These are phyloP conservation scores for Talaromyces sp. DNA, from an alignment of 2,329 filamentous ascomycete species.

Conservation along the genomic window DNA sequence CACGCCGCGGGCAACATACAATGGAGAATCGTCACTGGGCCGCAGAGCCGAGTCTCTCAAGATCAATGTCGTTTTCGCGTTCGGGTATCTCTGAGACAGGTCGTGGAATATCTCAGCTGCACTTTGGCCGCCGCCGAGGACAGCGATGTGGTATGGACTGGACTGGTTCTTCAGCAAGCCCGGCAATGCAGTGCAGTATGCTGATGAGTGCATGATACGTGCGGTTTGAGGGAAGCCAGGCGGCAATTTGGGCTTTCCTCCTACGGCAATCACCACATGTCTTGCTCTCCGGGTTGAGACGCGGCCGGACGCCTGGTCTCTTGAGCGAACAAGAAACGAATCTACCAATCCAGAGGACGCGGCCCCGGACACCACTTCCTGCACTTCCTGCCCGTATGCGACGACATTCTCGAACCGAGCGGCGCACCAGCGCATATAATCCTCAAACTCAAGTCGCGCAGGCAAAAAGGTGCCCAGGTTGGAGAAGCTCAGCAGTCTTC, in stretches of 20 bases:
- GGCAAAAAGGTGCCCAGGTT: slow-evolving; percentile 88
- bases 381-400: slow-evolving; percentile 71
- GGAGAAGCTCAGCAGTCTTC: slow-evolving; percentile 81
- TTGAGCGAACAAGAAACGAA: slow-evolving; percentile 64
- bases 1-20: slow-evolving; percentile 53
- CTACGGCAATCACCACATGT: slow-evolving; percentile 61
- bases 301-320: slow-evolving; percentile 50
- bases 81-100: slow-evolving; percentile 75
- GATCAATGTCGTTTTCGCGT: slow-evolving; percentile 70
- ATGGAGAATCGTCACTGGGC: slow-evolving; percentile 92
- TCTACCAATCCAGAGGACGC: slow-evolving; percentile 41
- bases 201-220: slow-evolving; percentile 80
- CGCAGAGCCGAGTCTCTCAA: slow-evolving; percentile 79
- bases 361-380: slow-evolving; percentile 59
- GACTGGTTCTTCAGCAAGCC: slow-evolving; percentile 34
- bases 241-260: slow-evolving; percentile 67
- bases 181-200: slow-evolving; percentile 58
- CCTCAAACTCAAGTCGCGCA: slow-evolving; percentile 82
- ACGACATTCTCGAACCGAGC: slow-evolving; percentile 70
- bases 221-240: slow-evolving; percentile 63
- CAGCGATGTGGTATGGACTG: slow-evolving; percentile 65
- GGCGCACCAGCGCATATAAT: slow-evolving; percentile 92
- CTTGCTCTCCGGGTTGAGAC: slow-evolving; percentile 37
- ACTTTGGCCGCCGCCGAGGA: slow-evolving; percentile 86
- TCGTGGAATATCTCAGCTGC: slow-evolving; percentile 95